Evolutionary conservation across 345 rosid genomes (phyloP).

Genomic region (Rhodamnia argentea): DNA sequence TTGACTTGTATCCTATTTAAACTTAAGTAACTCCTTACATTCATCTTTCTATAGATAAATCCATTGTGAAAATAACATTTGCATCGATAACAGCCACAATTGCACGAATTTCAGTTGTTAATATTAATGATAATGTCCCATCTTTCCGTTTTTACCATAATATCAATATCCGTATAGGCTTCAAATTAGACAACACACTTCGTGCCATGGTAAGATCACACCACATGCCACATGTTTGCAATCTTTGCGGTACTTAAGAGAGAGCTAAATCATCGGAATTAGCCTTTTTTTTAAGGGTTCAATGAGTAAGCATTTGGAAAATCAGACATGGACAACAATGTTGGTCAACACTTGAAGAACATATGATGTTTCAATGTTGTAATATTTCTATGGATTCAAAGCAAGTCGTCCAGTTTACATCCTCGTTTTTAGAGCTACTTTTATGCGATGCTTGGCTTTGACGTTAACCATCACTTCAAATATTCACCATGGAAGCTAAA

Average conservation of each 20-base stretch:
- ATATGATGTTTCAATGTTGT: neutral
- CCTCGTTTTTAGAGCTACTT: neutral
- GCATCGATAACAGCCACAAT: neutral
- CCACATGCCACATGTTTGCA: neutral
- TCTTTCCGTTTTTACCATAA: neutral
- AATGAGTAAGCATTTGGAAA: neutral
- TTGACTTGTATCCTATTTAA: neutral
- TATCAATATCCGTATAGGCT: fast-evolving
- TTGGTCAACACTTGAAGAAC: neutral
- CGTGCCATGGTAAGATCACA: neutral
- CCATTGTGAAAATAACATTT: neutral
- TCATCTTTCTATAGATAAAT: neutral
- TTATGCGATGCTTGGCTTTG: neutral
- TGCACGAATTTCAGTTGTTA: neutral
- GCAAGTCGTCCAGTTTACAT: neutral
- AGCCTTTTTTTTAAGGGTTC: neutral
- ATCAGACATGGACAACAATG: neutral
- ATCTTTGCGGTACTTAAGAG: neutral
- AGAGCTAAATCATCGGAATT: neutral
- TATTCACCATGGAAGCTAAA: neutral
- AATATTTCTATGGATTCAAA: fast-evolving
- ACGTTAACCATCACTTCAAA: neutral
- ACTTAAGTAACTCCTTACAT: neutral
- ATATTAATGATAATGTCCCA: neutral
- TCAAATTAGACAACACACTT: neutral